These are phyloP conservation scores for Astathelohania contejeani DNA, from an alignment of 371 early-diverging fungal species.

Conservation along the genomic window DNA sequence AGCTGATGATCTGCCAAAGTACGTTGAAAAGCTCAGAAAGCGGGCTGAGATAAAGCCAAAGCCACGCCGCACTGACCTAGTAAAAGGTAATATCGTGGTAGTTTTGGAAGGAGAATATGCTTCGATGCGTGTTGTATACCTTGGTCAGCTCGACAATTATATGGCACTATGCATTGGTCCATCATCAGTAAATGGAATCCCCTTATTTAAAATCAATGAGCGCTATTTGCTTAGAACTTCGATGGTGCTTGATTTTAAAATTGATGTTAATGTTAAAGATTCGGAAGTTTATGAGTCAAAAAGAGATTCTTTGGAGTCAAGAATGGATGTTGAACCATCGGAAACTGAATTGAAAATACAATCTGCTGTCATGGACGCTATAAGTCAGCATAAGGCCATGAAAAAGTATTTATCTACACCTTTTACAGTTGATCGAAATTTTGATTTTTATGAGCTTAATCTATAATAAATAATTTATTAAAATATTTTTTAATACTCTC, in stretches of 20 bases:
- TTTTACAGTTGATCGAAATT: slow-evolving; percentile 13
- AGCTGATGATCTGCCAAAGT: slow-evolving; percentile 38
- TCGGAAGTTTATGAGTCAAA: slow-evolving; percentile 6
- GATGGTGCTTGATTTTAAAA: slow-evolving; percentile 19
- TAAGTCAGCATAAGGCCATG: slow-evolving; percentile 23
- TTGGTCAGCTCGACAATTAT: slow-evolving; percentile 33
- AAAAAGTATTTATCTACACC: slow-evolving; percentile 30
- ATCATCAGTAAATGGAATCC: slow-evolving; percentile 26
- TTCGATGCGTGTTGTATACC: slow-evolving; percentile 31
- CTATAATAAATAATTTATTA: background rate
- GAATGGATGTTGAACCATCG: slow-evolving; percentile 23
- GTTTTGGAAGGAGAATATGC: slow-evolving; percentile 47
- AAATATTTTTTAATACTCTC: background rate
- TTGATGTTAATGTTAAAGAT: slow-evolving; percentile 11
- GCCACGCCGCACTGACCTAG: slow-evolving; percentile 33
- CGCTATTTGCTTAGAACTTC: slow-evolving; percentile 40
- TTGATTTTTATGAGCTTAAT: background rate
- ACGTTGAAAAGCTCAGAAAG: slow-evolving; percentile 30
- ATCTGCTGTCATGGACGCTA: slow-evolving; percentile 18
- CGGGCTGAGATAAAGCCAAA: slow-evolving; percentile 17
- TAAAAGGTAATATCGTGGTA: slow-evolving; percentile 38
- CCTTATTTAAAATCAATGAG: slow-evolving; percentile 48
- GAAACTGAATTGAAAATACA: slow-evolving; percentile 19
- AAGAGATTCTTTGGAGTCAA: slow-evolving; percentile 12
- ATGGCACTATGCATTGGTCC: slow-evolving; percentile 35